A percentile compares a stretch with the other conserved stretches of the same genome.
phyloP scores from a whole-genome alignment of 2,329 filamentous ascomycete species.

The Mycosphaerelloides madeirae region DNA sequence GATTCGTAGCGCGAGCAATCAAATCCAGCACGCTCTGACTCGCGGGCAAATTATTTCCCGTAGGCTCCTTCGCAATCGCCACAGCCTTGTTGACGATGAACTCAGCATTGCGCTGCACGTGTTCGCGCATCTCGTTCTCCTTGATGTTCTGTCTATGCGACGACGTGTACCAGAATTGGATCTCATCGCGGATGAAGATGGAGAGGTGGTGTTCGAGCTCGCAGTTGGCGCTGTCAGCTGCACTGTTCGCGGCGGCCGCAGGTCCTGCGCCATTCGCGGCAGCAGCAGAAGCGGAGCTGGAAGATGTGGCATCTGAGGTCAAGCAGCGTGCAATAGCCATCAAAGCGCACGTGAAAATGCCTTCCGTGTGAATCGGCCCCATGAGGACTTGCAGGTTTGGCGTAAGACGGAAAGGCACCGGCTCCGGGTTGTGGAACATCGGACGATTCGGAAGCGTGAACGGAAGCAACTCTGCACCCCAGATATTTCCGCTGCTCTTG shows the following conservation, averaged over 20 bases:
- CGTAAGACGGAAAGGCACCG: constrained; percentile 93
- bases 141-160: constrained; percentile 62
- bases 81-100: constrained; percentile 87
- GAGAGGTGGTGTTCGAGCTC: constrained; percentile 94
- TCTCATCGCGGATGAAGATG: constrained; percentile 94
- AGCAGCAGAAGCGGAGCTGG: constrained; percentile 13
- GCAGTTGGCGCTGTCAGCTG: constrained; percentile 29
- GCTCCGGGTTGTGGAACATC: constrained; percentile 90
- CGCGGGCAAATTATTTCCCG: constrained; percentile 70
- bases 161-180: constrained; percentile 93
- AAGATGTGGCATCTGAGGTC: constrained; percentile 61
- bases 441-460: constrained; percentile 80
- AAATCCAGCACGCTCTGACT: constrained; percentile 97
- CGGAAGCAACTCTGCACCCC: constrained; percentile 91
- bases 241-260: constrained; percentile 6
- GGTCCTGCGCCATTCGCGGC: constrained; percentile 27
- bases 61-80: constrained; percentile 68
- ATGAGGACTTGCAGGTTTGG: constrained; percentile 94
- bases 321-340: constrained; percentile 96
- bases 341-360: constrained; percentile 88
- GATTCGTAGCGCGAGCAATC: constrained; percentile 88
- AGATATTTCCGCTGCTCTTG: constrained; percentile 82
- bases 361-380: constrained; percentile 92
- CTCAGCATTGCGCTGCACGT: constrained; percentile 81
- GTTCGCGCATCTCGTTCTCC: constrained; percentile 68